phyloP scores from a whole-genome alignment of 441 rosid genomes.

The Raphanus hybrid region DNA sequence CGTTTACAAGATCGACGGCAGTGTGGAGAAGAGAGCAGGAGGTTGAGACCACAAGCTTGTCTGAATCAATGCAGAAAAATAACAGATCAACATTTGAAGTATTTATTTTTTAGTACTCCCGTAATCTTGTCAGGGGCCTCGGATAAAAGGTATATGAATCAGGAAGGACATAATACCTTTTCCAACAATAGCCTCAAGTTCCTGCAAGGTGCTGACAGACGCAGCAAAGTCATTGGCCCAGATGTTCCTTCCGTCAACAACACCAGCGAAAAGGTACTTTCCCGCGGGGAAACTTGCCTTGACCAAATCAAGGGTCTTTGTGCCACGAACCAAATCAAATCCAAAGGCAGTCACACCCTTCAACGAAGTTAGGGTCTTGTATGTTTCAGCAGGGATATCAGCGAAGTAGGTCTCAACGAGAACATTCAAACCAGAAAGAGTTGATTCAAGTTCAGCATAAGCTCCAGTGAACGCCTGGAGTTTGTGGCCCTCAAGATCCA shows the following conservation, averaged over 20 bases:
- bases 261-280: slow-evolving; percentile 93
- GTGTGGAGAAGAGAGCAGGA: slow-evolving; percentile 98
- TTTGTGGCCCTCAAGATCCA: slow-evolving; percentile 91
- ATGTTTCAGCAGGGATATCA: slow-evolving; percentile 83
- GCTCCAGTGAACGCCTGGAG: slow-evolving; percentile 85
- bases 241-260: slow-evolving; percentile 98
- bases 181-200: slow-evolving; percentile 81
- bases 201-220: slow-evolving; percentile 64
- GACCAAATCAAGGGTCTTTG: slow-evolving; percentile 84
- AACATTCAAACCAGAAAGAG: slow-evolving; percentile 86
- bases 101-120: not conserved
- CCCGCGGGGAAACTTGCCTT: slow-evolving; percentile 82
- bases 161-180: slow-evolving; percentile 60
- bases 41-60: slow-evolving; percentile 93
- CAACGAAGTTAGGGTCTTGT: slow-evolving; percentile 83
- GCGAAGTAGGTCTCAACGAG: slow-evolving; percentile 95
- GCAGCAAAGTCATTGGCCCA: slow-evolving; percentile 96
- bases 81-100: not conserved
- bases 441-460: slow-evolving; percentile 77
- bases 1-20: slow-evolving; percentile 90
- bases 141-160: slow-evolving; percentile 11
- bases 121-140: not conserved
- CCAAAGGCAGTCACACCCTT: slow-evolving; percentile 89
- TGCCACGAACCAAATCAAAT: slow-evolving; percentile 93
- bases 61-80: slow-evolving; percentile 48